Evolutionary conservation across 805 yeast genomes (phyloP).

Genomic region (Teunomyces cretensis): DNA sequence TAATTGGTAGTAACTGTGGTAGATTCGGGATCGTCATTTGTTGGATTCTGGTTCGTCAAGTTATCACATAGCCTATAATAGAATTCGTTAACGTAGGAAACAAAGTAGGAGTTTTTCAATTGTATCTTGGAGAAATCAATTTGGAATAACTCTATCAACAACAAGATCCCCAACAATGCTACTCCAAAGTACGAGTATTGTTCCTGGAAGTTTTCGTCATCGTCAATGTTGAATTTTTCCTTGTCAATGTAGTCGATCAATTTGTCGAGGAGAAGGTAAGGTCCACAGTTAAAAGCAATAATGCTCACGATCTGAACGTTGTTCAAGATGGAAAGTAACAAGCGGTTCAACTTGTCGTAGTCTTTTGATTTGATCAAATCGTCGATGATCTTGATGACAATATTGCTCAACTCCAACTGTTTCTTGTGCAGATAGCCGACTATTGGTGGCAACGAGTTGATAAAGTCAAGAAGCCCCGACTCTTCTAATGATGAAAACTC

Average conservation of each 20-base stretch:
- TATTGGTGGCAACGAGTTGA: constrained; percentile 18
- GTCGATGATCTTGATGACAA: constrained; percentile 20
- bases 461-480: constrained; percentile 31
- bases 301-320: constrained; percentile 18
- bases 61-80: constrained; percentile 30
- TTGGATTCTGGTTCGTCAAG: constrained; percentile 21
- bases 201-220: constrained; percentile 64
- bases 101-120: constrained; percentile 29
- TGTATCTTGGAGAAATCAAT: constrained; percentile 24
- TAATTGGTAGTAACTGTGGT: constrained; percentile 30
- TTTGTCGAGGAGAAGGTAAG: constrained; percentile 11
- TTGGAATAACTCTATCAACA: constrained; percentile 24
- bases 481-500: constrained; percentile 44
- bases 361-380: constrained; percentile 25
- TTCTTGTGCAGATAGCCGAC: constrained; percentile 22
- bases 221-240: constrained; percentile 29
- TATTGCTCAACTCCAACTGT: constrained; percentile 24
- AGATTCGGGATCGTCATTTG: constrained; percentile 25
- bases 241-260: constrained; percentile 18
- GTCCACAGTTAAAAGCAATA: constrained; percentile 8
- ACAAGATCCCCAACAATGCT: constrained; percentile 41
- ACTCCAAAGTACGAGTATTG: constrained; percentile 68
- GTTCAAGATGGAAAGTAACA: constrained; percentile 11
- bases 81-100: constrained; percentile 35
- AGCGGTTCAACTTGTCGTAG: constrained; percentile 28